Conservation (phyloP, 2,329 filamentous ascomycete genomes). For the Saccharata proteae region DNA sequence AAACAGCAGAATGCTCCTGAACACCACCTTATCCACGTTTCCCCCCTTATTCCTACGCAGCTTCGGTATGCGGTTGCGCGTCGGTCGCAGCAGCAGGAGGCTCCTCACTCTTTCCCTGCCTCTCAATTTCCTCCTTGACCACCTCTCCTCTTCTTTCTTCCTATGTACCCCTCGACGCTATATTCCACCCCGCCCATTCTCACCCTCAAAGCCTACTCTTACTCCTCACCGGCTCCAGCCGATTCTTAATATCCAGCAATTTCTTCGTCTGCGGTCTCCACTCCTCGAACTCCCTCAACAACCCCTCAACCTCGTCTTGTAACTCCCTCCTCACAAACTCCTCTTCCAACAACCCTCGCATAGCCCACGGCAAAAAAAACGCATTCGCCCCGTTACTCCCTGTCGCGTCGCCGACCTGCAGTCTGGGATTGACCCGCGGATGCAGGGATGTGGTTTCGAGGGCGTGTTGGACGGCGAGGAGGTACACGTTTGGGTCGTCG, state of each 20-base stretch:
- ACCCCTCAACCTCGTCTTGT: constrained; percentile 59
- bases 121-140: no score
- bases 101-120: no score
- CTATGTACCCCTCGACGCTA: no score
- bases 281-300: constrained; percentile 80
- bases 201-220: no score
- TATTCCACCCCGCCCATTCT: no score
- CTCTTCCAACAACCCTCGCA: constrained; percentile 86
- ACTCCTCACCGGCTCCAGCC: constrained; percentile 80
- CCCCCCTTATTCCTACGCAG: no score
- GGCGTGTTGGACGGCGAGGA: constrained; percentile 38
- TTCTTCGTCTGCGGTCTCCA: constrained; percentile 89
- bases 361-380: constrained; percentile 87
- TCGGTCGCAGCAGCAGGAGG: no score
- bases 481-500: constrained; percentile 77
- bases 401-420: constrained; percentile 18
- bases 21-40: no score
- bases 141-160: no score
- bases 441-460: constrained; percentile 34
- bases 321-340: constrained; percentile 77
- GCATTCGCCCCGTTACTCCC: constrained; percentile 61
- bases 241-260: constrained; percentile 89
- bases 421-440: constrained; percentile 12
- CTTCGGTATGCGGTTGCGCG: no score
- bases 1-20: no score